Evolutionary conservation across 257 asterid species (phyloP).

Genomic region (Vinca minor): DNA sequence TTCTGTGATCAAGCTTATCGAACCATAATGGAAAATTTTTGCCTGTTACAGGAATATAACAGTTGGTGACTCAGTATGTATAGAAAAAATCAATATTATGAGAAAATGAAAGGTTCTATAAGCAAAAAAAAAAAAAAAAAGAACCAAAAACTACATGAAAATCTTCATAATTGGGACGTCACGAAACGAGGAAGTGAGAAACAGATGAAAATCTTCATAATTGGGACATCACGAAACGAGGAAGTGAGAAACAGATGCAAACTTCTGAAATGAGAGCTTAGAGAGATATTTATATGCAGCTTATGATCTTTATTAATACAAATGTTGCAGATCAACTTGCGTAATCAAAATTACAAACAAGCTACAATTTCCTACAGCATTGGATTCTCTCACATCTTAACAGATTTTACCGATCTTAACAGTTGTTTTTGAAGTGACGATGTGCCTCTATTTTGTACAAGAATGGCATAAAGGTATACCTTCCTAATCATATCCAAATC

Average conservation of each 20-base stretch:
- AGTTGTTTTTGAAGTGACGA: background rate
- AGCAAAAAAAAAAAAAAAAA: background rate
- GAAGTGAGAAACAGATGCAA: background rate
- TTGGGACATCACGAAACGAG: background rate
- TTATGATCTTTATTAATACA: background rate
- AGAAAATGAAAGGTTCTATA: background rate
- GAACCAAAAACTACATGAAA: background rate
- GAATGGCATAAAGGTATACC: slow-evolving; percentile 34
- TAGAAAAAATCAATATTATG: background rate
- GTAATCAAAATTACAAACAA: background rate
- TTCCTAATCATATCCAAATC: slow-evolving; percentile 69
- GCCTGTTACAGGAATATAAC: slow-evolving; percentile 43
- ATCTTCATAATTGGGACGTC: background rate
- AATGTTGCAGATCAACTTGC: background rate
- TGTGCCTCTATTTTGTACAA: background rate
- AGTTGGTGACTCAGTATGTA: background rate
- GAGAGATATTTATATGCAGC: background rate
- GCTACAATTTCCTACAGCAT: background rate
- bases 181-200: background rate
- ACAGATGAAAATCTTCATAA: background rate
- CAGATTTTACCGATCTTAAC: background rate
- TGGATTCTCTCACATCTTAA: background rate
- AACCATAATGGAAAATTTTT: slow-evolving; percentile 89
- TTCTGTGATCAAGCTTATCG: slow-evolving; percentile 92
- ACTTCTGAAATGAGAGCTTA: background rate